These are phyloP conservation scores for Zygoascus sp. DNA, from an alignment of 1,139 yeast genomes.

Conservation along the genomic window DNA sequence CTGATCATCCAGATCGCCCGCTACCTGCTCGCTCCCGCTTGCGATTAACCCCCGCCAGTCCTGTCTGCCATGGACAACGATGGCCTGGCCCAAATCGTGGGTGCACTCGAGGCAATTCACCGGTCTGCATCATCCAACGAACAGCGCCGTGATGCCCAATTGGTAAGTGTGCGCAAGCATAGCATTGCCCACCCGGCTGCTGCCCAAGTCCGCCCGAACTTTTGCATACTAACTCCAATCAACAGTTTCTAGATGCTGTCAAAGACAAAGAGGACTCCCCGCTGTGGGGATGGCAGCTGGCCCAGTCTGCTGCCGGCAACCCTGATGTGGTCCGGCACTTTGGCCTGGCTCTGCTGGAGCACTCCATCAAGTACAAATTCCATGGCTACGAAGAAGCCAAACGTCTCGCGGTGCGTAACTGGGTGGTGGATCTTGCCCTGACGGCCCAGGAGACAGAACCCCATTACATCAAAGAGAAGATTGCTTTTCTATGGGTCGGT, in stretches of 20 bases:
- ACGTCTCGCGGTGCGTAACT: constrained; percentile 63
- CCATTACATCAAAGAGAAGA: constrained; percentile 81
- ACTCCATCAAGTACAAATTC: constrained; percentile 59
- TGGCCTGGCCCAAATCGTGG: constrained; percentile 44
- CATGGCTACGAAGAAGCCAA: constrained; percentile 58
- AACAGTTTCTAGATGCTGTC: constrained; percentile 61
- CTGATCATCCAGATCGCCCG: background rate
- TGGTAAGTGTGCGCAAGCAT: constrained; percentile 27
- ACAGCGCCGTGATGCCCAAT: constrained; percentile 39
- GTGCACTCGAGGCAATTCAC: constrained; percentile 66
- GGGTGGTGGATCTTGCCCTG: constrained; percentile 76
- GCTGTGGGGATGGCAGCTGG: constrained; percentile 86
- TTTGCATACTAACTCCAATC: too few species aligned
- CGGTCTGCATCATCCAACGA: constrained; percentile 50
- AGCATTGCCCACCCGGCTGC: too few species aligned
- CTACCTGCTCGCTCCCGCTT: background rate
- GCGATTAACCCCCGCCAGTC: too few species aligned
- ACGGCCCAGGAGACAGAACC: constrained; percentile 66
- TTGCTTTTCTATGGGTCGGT: constrained; percentile 88
- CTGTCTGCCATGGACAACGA: constrained; percentile 29
- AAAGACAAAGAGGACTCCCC: constrained; percentile 82
- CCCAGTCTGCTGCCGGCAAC: constrained; percentile 41
- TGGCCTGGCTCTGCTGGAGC: constrained; percentile 76
- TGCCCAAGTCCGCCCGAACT: too few species aligned
- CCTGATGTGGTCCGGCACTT: constrained; percentile 79